Conservation (phyloP, 768 basidiomycete species). For the Plicaturopsis crispa region DNA sequence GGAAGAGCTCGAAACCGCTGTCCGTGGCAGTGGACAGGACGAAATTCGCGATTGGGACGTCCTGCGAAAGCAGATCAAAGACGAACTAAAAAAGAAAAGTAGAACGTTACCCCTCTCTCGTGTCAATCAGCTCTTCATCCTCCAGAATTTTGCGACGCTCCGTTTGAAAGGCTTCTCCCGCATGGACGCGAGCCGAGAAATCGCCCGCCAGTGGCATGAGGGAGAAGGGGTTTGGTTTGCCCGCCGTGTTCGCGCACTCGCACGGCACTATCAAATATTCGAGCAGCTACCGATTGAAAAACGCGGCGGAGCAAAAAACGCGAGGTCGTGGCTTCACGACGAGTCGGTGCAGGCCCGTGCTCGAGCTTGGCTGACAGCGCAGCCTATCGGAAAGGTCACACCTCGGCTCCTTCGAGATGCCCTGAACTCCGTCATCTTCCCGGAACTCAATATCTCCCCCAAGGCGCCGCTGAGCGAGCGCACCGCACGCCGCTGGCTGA, state of each 20-base stretch:
- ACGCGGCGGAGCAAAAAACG: conserved; percentile 13
- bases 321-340: conserved; percentile 14
- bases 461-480: conserved; percentile 17
- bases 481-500: conserved; percentile 5
- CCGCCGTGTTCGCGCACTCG: conserved; percentile 18
- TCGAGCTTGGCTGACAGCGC: conserved; percentile 13
- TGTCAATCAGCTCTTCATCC: conserved; percentile 24
- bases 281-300: conserved; percentile 22
- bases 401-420: conserved; percentile 15
- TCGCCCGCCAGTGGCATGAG: conserved; percentile 32
- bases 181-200: conserved; percentile 23
- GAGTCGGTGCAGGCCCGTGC: conserved; percentile 11
- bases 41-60: conserved; percentile 17
- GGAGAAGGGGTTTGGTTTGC: conserved; percentile 21
- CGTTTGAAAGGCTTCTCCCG: conserved; percentile 19
- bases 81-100: conserved; percentile 18
- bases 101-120: conserved; percentile 14
- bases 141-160: conserved; percentile 27
- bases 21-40: conserved; percentile 3
- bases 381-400: conserved; percentile 21
- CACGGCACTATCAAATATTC: conserved; percentile 29
- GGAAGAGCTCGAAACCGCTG: conserved; percentile 11
- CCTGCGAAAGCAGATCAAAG: conserved; percentile 21
- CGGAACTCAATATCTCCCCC: conserved; percentile 18
- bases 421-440: conserved; percentile 22